These are phyloP conservation scores for Zymoseptoria passerinii DNA, from an alignment of 2,329 filamentous ascomycete genomes.

Conservation along the genomic window DNA sequence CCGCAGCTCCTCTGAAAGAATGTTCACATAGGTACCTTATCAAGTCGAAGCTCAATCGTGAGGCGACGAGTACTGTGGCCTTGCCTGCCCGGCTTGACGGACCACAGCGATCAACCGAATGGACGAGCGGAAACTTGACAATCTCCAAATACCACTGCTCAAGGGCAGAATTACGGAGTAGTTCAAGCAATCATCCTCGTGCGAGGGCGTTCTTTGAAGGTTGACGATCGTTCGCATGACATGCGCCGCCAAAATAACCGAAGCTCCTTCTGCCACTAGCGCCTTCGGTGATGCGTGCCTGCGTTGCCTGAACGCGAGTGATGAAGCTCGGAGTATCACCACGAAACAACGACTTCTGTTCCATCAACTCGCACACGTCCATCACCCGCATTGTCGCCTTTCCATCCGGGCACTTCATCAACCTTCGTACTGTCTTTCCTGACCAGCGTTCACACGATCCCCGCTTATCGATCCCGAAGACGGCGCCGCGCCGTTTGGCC, in stretches of 20 bases:
- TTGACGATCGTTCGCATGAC: background rate
- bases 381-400: background rate
- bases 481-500: constrained; percentile 5
- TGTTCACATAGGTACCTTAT: too few relatives aligned
- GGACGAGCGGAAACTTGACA: background rate
- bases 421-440: background rate
- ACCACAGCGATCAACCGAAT: background rate
- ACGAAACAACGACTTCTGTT: background rate
- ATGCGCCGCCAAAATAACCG: background rate
- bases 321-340: background rate
- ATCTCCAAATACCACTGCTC: background rate
- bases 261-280: background rate
- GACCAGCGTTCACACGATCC: background rate
- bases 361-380: background rate
- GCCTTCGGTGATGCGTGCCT: constrained; percentile 1
- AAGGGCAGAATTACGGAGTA: background rate
- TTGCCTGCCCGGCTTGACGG: too few relatives aligned
- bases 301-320: background rate
- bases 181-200: background rate
- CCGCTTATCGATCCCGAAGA: background rate
- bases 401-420: background rate
- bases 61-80: too few relatives aligned
- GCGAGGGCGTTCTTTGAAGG: background rate
- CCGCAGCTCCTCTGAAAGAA: too few relatives aligned
- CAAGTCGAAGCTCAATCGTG: too few relatives aligned